Base-by-base conservation (phyloP, 805 yeast species). In the Vanderwaltozyma yarrowii region DNA sequence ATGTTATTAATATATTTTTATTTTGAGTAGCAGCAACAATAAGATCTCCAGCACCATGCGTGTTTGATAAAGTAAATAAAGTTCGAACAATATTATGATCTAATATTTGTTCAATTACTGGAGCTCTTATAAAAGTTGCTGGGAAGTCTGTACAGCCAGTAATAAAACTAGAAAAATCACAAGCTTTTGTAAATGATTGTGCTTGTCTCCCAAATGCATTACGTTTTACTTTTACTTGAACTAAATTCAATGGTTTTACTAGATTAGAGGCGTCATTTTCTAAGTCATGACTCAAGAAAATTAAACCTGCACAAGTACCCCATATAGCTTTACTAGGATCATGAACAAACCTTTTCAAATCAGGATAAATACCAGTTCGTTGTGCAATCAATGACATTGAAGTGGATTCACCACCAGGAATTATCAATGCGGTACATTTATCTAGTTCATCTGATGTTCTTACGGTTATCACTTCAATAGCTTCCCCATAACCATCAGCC, bases 221-320 rank as follows among this genome's bases (percentile, higher is more conserved):
- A 38, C 94, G 62, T 35, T 70, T 68, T 17, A 81, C 84, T 25
- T 67, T 64, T 5, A 82, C 74, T 46, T 76, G 73, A 50, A 83
- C 58, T 1, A 80, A 83, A 1, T 85, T 82, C 30, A 83, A 61
- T 3, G 76, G 55, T 40, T 70, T 61, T 45, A 81, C 80, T 17
- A 71, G 69, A 21, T 21, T 21, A 7, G 23, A 21, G 9, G 6
- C 9, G 9, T 21, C 9, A 21, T 21, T 21, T 1, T 64, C 66
- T 16, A 7, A 6, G 30, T 30, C 33, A 25, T 24, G 25, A 34
- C 68, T 67, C 18, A 83, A 62, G 45, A 81, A 67, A 36, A 83
- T 82, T 47, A 83, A 62, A 2, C 94, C 94, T 3, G 94, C 94
- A 58, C 94, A 83, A 1, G 94, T 83, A 0, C 94, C 94, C 94